phyloP scores from a whole-genome alignment of 208 protist species.

The Trichomonas vaginalis region DNA sequence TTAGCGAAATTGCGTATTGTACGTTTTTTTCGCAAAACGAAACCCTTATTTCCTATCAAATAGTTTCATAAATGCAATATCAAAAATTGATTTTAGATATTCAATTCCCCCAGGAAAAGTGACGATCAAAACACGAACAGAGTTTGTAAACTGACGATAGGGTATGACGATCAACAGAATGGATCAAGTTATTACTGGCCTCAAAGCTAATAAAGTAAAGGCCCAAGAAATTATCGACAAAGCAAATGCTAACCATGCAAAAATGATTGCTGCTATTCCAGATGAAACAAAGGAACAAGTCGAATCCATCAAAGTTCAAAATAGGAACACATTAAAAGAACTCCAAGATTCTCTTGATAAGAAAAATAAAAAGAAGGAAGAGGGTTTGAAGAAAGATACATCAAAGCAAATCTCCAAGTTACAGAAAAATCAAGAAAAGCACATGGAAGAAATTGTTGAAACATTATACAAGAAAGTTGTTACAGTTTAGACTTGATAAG shows the following conservation, averaged over 20 bases:
- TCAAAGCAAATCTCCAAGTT: neutral
- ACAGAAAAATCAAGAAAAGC: neutral
- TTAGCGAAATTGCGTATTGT: too few relatives aligned
- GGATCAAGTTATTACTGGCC: neutral
- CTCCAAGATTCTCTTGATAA: neutral
- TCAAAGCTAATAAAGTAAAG: neutral
- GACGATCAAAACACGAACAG: too few relatives aligned
- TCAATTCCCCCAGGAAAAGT: too few relatives aligned
- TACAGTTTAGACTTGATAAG: neutral
- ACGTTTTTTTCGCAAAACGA: too few relatives aligned
- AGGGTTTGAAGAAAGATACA: neutral
- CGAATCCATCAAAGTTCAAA: neutral
- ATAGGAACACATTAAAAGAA: neutral
- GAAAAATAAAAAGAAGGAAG: neutral
- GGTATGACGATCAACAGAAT: neutral
- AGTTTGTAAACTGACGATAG: neutral
- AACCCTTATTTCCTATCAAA: too few relatives aligned
- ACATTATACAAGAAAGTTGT: neutral
- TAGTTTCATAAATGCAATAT: too few relatives aligned
- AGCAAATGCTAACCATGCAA: neutral
- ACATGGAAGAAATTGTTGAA: neutral
- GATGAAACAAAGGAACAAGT: neutral
- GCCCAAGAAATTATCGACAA: neutral
- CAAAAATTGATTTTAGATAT: too few relatives aligned
- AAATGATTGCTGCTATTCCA: neutral